Evolutionary conservation across 345 rosid genomes (phyloP).

Genomic region (Corchorus capsularis): DNA sequence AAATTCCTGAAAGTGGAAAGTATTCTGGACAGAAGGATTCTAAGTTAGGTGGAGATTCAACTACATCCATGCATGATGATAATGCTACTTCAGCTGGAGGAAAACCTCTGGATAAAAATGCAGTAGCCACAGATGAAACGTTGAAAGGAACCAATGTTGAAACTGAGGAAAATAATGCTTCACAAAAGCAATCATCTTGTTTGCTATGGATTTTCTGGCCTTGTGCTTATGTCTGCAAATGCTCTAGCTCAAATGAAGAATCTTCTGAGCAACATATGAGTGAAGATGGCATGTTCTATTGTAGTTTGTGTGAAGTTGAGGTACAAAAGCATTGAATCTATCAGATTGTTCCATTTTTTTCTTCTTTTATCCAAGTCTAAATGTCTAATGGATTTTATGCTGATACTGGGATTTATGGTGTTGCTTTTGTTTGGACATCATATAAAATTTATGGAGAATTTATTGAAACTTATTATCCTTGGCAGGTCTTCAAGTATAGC

Average conservation of each 20-base stretch:
- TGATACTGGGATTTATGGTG: neutral
- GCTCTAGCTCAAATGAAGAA: slow-evolving; percentile 53
- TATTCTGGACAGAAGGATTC: slow-evolving; percentile 42
- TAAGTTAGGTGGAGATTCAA: slow-evolving; percentile 68
- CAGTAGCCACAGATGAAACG: slow-evolving; percentile 32
- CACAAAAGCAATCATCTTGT: slow-evolving; percentile 45
- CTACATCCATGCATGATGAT: slow-evolving; percentile 51
- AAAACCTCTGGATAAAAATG: slow-evolving; percentile 51
- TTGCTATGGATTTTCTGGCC: slow-evolving; percentile 53
- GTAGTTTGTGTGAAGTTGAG: slow-evolving; percentile 98
- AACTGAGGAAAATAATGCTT: slow-evolving; percentile 35
- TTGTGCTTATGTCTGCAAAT: slow-evolving; percentile 65
- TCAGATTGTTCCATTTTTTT: neutral
- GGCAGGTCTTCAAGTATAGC: slow-evolving; percentile 93
- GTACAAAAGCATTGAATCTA: slow-evolving; percentile 39
- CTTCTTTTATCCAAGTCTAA: too few species aligned
- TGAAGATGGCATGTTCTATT: slow-evolving; percentile 98
- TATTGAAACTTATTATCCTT: slow-evolving; percentile 19
- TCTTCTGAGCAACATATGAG: slow-evolving; percentile 71
- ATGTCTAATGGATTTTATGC: neutral
- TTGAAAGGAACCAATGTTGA: slow-evolving; percentile 36
- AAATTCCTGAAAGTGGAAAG: slow-evolving; percentile 55
- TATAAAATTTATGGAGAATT: neutral
- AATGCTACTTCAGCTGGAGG: slow-evolving; percentile 48
- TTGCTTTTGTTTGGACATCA: neutral